Conservation (phyloP, 2,329 filamentous ascomycete genomes). For the Penicillium sp. region DNA sequence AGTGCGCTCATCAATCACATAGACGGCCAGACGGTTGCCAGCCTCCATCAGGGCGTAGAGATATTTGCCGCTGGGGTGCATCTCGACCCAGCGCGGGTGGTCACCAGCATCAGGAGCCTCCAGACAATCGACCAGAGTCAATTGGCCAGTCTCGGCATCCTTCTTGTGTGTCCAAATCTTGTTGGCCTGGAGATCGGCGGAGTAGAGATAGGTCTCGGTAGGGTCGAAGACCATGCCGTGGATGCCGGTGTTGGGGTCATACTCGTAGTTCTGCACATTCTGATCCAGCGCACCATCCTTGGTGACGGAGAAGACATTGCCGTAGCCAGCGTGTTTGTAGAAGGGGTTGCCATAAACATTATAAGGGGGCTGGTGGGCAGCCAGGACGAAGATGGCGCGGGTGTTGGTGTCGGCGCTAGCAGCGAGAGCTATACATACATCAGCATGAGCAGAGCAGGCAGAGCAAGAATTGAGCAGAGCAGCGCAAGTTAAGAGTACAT, state of each 20-base stretch:
- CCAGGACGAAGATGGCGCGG: slow-evolving; percentile 84
- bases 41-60: slow-evolving; percentile 88
- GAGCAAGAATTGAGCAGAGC: no score
- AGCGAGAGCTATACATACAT: slow-evolving; percentile 62
- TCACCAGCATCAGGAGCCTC: slow-evolving; percentile 72
- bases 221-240: slow-evolving; percentile 55
- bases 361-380: slow-evolving; percentile 76
- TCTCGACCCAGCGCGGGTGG: slow-evolving; percentile 86
- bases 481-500: no score
- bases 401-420: slow-evolving; percentile 75
- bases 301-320: slow-evolving; percentile 66
- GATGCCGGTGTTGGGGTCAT: slow-evolving; percentile 49
- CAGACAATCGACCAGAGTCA: slow-evolving; percentile 73
- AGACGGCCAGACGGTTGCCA: slow-evolving; percentile 82
- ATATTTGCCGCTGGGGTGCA: slow-evolving; percentile 76
- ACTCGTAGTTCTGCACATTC: slow-evolving; percentile 53
- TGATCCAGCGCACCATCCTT: slow-evolving; percentile 44
- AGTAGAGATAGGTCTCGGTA: slow-evolving; percentile 51
- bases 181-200: slow-evolving; percentile 54
- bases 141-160: slow-evolving; percentile 60
- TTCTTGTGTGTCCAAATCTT: slow-evolving; percentile 81
- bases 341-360: slow-evolving; percentile 89
- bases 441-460: no score
- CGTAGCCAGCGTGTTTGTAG: slow-evolving; percentile 81
- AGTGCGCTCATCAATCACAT: slow-evolving; percentile 74